Base-by-base conservation (phyloP, 2,329 filamentous ascomycete species). In the Alternaria burnsii region DNA sequence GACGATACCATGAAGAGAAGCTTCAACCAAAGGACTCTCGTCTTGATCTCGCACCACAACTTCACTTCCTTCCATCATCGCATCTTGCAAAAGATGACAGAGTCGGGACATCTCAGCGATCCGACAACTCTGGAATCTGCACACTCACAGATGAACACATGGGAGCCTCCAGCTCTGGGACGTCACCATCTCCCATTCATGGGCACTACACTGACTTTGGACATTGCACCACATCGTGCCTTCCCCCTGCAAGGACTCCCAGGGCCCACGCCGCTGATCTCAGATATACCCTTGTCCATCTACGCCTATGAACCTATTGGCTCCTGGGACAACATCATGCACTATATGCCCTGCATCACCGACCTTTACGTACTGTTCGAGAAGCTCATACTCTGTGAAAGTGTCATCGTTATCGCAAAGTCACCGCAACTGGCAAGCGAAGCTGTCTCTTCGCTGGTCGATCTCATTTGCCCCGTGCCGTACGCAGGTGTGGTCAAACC, bases 401-500 rank as follows among this genome's bases (percentile, higher is more conserved):
- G 72, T 44, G 66, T 80, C 58, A 74, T 80, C 24, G 76, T 81
- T 38, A 65, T 81, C 40, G 76, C 78, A 52, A 79, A 78, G 58
- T 80, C 75, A n/a, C 79, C 79, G 3, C 79, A 80, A 52, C 58
- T 79, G 4, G 78, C 77, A 44, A 79, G 76, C 58, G 78, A 81
- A 60, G 73, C 76, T 30, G 73, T 81, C 10, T 79, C 78, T 36
- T 77, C 75, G 16, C 66, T 80, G 28, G 63, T 79, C 12, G 79
- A 81, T 53, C 69, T 81, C 14, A 72, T 80, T 47, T 73, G 74
- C 24, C 79, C 79, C 11, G 70, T 81, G 11, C 79, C 79, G 2
- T 81, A 78, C 51, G 78, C 78, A 38, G 79, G 79, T 12, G 71
- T 76, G 3, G 67, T 76, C 30, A 77, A 77, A 55, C 78, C 79